Evolutionary conservation across 169 alveolate species (phyloP), one percentile per base, ranked within the genome.

Genomic region (Eimeria acervulina): DNA sequence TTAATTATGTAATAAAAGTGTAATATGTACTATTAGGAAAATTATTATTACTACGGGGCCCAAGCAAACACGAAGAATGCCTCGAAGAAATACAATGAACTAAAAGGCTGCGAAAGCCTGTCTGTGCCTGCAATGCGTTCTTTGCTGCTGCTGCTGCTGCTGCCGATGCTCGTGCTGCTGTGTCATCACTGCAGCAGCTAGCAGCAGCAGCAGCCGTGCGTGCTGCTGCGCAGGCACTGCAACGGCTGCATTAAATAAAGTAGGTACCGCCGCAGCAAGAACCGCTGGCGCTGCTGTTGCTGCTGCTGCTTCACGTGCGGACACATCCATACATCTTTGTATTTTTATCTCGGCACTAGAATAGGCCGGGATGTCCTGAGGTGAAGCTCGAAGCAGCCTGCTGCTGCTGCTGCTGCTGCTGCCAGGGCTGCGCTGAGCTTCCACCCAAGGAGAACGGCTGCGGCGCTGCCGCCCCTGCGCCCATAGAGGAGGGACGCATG

Each of bases 371-470:
- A 26, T 40, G 68, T 28, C n/a, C 36, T 21, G 89, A 38, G 26
- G 89, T 4, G 38, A 78, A 42, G 38, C 15, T 38, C 0, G 68
- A n/a, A 26, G 91, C 91, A n/a, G 74, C 55, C 91, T 51, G 91
- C 89, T 78, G 89, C 40, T 40, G 89, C 89, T 74, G 70, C 90
- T 40, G 70, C 70, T 83, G 91, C 51, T 83, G 91, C 91, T 52
- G 76, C 91, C 91, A 83, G 61, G 70, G 91, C 76, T 83, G 91
- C 52, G 47, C 2, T 12, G 74, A 61, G 15, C 15, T 52, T 5
- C 91, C 91, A n/a, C 28, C 76, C 44, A 83, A 12, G 21, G 91
- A 28, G 44, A 83, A 83, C 0, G 91, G 91, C 76, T 52, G 74
- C 74, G 12, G 74, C 51, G 74, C 76, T 28, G 89, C 40, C 21